Base-by-base conservation (phyloP, 1,284 basidiomycete genomes). In the Cryptococcus floricola region DNA sequence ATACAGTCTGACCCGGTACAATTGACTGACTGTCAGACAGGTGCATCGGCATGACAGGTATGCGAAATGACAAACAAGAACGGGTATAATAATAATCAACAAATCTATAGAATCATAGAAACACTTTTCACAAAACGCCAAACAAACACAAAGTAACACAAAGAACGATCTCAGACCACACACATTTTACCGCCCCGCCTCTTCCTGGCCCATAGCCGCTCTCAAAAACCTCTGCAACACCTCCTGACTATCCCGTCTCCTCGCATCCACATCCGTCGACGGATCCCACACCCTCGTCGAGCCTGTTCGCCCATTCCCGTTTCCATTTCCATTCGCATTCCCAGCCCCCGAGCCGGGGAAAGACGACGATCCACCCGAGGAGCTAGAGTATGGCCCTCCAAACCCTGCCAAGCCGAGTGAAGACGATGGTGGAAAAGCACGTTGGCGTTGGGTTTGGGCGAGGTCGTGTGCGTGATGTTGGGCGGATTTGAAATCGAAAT, bases 161-260 rank as follows among this genome's bases (percentile, higher is more conserved):
- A 10, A 5, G 41, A 42, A 42, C 19, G 41, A 42, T 7, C n/a
- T 42, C 23, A 23, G 23, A 23, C 23, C 23, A 23, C 23, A 23
- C 23, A 23, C 23, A 4, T 2, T 2, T 4, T 42, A 42, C 16
- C 19, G 8, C 16, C 14, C 7, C 45, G 45, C 18, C 25, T 27
- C 31, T 16, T 27, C 46, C 46, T 28, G 25, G 6, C 31, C 46
- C 31, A 28, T 5, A 13, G 46, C 66, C 25, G 53, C 60, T 49
- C 61, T 84, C 78, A 91, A 77, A 76, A 91, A 91, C 41, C 86
- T 80, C 8, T 85, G 83, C 39, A 91, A 79, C 14, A 89, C 87
- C 65, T 91, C 86, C 69, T 92, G 89, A 2, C 88, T 89, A 19
- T 86, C 85, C 54, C 83, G 83, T 74, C 89, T 91, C 39, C 67